These are phyloP conservation scores for Tagetes patula DNA, from an alignment of 129 eudicot species.

Conservation along the genomic window DNA sequence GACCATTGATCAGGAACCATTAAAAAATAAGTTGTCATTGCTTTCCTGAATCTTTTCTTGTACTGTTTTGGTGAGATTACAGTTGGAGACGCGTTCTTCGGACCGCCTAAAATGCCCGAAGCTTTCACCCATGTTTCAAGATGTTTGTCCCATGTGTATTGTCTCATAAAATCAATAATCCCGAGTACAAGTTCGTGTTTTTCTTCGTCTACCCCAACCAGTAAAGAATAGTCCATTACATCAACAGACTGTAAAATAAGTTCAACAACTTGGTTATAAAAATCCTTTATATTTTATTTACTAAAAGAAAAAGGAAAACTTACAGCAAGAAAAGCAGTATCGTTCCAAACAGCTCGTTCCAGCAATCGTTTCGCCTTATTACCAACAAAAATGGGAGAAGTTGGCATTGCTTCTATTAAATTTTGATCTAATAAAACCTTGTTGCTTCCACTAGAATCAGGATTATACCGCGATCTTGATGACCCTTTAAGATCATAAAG, in stretches of 20 bases:
- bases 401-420: slow-evolving; percentile 97
- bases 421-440: slow-evolving; percentile 96
- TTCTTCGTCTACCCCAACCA: slow-evolving; percentile 94
- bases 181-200: slow-evolving; percentile 92
- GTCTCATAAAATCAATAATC: slow-evolving; percentile 97
- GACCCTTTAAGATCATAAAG: slow-evolving; percentile 99
- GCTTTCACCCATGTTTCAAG: slow-evolving; percentile 99
- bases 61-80: slow-evolving; percentile 95
- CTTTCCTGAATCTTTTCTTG: slow-evolving; percentile 94
- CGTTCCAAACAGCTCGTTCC: slow-evolving; percentile 99
- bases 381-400: slow-evolving; percentile 95
- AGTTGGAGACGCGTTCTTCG: slow-evolving; percentile 86
- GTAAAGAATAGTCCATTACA: slow-evolving; percentile 95
- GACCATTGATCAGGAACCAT: slow-evolving; percentile 99
- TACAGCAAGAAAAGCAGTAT: slow-evolving; percentile 98
- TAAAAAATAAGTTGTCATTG: slow-evolving; percentile 91
- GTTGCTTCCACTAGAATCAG: slow-evolving; percentile 82
- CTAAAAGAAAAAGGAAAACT: slow-evolving; percentile 30
- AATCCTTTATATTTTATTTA: background rate
- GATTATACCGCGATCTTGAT: slow-evolving; percentile 81
- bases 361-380: slow-evolving; percentile 87
- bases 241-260: slow-evolving; percentile 69
- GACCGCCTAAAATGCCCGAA: slow-evolving; percentile 92
- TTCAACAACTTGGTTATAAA: background rate
- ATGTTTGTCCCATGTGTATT: slow-evolving; percentile 98